Conservation (phyloP, 257 asterid genomes). For the Scutellaria minor region DNA sequence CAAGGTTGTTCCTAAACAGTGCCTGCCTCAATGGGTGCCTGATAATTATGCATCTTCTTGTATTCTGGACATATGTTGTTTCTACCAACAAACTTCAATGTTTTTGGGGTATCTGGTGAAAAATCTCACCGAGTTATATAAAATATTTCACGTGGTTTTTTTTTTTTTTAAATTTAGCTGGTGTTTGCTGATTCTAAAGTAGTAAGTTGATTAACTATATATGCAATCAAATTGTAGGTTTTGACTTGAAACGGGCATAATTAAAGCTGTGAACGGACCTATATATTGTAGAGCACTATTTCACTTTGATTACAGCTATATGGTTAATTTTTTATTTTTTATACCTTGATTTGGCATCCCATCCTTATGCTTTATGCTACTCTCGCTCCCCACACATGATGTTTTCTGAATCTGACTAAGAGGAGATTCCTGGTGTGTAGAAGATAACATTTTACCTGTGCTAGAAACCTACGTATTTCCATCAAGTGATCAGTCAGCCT, state of each 20-base stretch:
- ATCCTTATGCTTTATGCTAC: background rate
- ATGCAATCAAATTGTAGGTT: background rate
- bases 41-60: conserved; percentile 17
- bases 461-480: background rate
- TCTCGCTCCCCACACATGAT: conserved; percentile 9
- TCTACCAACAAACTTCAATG: background rate
- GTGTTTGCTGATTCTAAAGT: conserved; percentile 1
- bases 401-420: conserved; percentile 26
- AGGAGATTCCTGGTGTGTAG: conserved; percentile 13
- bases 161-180: conserved; percentile 3
- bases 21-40: background rate
- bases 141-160: background rate
- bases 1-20: no score
- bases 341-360: conserved; percentile 14
- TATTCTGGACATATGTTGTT: conserved; percentile 4
- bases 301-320: conserved; percentile 4
- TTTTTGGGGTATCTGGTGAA: background rate
- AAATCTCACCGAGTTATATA: background rate
- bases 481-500: background rate
- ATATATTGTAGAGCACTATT: background rate
- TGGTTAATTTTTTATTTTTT: background rate
- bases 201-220: background rate
- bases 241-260: background rate
- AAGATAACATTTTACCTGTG: background rate
- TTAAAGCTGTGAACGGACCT: conserved; percentile 9